A percentile compares a stretch with the other conserved stretches of the same genome.
These are phyloP conservation scores for Sclerotinia minor DNA, from an alignment of 2,329 filamentous ascomycete genomes.

Conservation along the genomic window DNA sequence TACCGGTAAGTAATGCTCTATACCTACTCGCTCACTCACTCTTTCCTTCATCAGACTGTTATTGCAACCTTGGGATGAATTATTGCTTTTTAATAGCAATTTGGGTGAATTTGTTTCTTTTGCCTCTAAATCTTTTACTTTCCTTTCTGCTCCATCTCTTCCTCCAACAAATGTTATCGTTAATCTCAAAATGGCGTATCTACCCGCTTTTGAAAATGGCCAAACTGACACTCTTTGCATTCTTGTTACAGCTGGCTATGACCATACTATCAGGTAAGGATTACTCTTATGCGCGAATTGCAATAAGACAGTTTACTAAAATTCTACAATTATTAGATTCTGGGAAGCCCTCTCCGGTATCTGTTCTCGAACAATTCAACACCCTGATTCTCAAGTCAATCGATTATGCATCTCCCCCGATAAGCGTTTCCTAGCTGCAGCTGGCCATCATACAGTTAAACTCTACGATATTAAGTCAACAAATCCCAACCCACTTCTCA, in stretches of 20 bases:
- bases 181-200: conserved; percentile 13
- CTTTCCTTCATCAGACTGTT: neutral
- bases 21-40: neutral
- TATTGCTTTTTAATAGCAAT: neutral
- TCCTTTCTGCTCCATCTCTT: neutral
- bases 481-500: conserved; percentile 90
- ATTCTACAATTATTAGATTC: conserved; percentile 60
- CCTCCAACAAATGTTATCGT: neutral
- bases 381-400: conserved; percentile 97
- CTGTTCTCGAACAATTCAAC: conserved; percentile 95
- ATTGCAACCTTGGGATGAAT: neutral
- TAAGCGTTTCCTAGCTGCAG: conserved; percentile 84
- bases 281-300: neutral
- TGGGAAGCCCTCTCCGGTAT: conserved; percentile 98
- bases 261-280: conserved; percentile 69
- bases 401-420: conserved; percentile 97
- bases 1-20: conserved; percentile 8
- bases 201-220: neutral
- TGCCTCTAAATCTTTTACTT: too few relatives aligned
- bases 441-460: conserved; percentile 82
- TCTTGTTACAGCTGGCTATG: conserved; percentile 61
- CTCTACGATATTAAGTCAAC: conserved; percentile 98
- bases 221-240: conserved; percentile 34
- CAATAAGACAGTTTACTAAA: conserved; percentile 26
- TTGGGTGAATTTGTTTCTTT: neutral